Conservation (phyloP, 1,284 basidiomycete genomes). For the Anthracocystis setariae region DNA sequence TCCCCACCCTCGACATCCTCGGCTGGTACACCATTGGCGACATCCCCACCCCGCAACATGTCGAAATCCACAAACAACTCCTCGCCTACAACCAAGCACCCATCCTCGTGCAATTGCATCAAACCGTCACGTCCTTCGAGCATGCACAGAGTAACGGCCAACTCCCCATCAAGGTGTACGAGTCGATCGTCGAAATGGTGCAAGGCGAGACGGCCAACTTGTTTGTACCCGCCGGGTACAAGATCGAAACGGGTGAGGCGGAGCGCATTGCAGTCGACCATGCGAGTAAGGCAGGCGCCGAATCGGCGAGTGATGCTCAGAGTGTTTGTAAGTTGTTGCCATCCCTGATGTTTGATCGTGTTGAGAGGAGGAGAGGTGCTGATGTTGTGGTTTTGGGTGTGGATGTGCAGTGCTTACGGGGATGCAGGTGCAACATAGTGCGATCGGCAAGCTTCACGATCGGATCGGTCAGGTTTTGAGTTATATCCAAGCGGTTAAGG, state of each 20-base stretch:
- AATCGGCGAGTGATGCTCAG: conserved; percentile 75
- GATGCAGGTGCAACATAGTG: conserved; percentile 88
- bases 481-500: conserved; percentile 71
- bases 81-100: conserved; percentile 70
- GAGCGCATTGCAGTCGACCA: conserved; percentile 98
- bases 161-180: conserved; percentile 58
- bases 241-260: conserved; percentile 96
- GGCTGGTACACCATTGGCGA: conserved; percentile 93
- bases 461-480: conserved; percentile 82
- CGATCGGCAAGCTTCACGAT: conserved; percentile 94
- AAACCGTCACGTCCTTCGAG: conserved; percentile 48
- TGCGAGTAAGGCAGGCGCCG: conserved; percentile 82
- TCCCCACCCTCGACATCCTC: conserved; percentile 92
- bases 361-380: no score
- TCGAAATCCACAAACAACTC: conserved; percentile 81
- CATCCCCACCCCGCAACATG: conserved; percentile 77
- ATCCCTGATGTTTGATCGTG: no score
- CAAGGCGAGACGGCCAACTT: conserved; percentile 42
- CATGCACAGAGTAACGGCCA: conserved; percentile 45
- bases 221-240: conserved; percentile 83
- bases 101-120: conserved; percentile 71
- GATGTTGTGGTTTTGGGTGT: no score
- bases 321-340: conserved; percentile 69
- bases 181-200: conserved; percentile 54
- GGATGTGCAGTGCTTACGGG: conserved; percentile 79